A percentile compares a stretch with the other conserved stretches of the same genome.
phyloP scores from a whole-genome alignment of 495 filamentous ascomycete species.

The Neurospora pannonica region DNA sequence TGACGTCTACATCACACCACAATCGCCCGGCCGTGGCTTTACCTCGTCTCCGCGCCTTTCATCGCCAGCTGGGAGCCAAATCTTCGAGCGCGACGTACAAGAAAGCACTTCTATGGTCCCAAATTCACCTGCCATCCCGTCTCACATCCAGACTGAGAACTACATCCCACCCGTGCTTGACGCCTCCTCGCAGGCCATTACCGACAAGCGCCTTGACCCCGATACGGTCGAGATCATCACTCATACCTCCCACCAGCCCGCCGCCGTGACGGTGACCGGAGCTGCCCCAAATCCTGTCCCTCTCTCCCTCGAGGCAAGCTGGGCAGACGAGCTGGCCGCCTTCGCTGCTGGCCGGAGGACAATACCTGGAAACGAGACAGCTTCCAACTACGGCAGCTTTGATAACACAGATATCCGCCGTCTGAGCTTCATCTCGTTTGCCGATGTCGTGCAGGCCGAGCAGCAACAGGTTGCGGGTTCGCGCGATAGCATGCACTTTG shows the following conservation, averaged over 20 bases:
- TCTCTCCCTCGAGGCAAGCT: conserved; percentile 25
- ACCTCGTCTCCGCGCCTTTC: conserved; percentile 50
- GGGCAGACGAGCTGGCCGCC: conserved; percentile 47
- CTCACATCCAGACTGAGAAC: conserved; percentile 85
- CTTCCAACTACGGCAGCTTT: conserved; percentile 61
- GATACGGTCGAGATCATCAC: conserved; percentile 86
- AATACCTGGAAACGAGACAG: conserved; percentile 38
- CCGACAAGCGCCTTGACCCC: conserved; percentile 62
- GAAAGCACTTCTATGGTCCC: conserved; percentile 56
- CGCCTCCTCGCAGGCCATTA: conserved; percentile 81
- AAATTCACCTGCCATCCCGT: conserved; percentile 66
- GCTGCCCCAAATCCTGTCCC: conserved; percentile 19
- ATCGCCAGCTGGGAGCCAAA: conserved; percentile 67
- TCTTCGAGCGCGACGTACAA: conserved; percentile 91
- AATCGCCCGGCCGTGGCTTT: conserved; percentile 43
- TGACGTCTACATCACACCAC: conserved; percentile 37
- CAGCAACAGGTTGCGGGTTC: conserved; percentile 44
- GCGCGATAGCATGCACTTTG: conserved; percentile 52
- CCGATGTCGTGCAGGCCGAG: conserved; percentile 87
- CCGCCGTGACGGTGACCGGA: conserved; percentile 51
- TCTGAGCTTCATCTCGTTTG: conserved; percentile 87
- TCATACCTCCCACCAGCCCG: conserved; percentile 71
- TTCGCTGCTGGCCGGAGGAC: conserved; percentile 31
- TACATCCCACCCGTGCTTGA: conserved; percentile 85
- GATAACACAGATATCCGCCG: conserved; percentile 71